A percentile compares a stretch with the other conserved stretches of the same genome.
These are phyloP conservation scores for Pichia cephalocereana DNA, from an alignment of 805 yeast species.

Conservation along the genomic window DNA sequence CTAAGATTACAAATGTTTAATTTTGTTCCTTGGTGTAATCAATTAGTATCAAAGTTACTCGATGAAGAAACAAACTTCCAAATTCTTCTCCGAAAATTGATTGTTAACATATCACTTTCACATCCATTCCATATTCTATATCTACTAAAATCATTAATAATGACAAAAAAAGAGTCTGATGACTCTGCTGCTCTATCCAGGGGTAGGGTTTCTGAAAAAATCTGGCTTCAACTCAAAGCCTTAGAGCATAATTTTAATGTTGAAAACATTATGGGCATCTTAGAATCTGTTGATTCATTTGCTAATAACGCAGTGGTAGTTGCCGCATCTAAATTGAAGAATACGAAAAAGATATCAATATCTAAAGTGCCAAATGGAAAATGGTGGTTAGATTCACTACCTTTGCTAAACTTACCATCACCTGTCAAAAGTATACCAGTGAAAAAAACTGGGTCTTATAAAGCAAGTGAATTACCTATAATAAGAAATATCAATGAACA, in stretches of 20 bases:
- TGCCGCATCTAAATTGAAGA: slow-evolving; percentile 38
- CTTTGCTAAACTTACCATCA: slow-evolving; percentile 44
- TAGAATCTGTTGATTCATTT: slow-evolving; percentile 40
- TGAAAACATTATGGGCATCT: slow-evolving; percentile 13
- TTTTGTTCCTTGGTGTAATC: slow-evolving; percentile 75
- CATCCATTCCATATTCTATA: slow-evolving; percentile 74
- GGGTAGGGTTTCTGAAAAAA: slow-evolving; percentile 40
- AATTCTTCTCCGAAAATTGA: slow-evolving; percentile 30
- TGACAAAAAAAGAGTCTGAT: slow-evolving; percentile 21
- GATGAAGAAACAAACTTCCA: slow-evolving; percentile 47
- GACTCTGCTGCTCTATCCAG: slow-evolving; percentile 36
- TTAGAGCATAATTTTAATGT: slow-evolving; percentile 5
- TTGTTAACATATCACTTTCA: slow-evolving; percentile 31
- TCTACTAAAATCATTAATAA: slow-evolving; percentile 47
- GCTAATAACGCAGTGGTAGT: slow-evolving; percentile 42
- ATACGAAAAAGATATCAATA: slow-evolving; percentile 23
- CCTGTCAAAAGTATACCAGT: slow-evolving; percentile 49
- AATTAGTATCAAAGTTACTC: slow-evolving; percentile 61
- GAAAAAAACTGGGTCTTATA: slow-evolving; percentile 36
- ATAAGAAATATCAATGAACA: slow-evolving; percentile 37
- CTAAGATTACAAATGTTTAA: slow-evolving; percentile 44
- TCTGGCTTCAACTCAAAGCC: slow-evolving; percentile 34
- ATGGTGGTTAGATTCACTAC: slow-evolving; percentile 52
- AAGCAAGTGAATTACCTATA: slow-evolving; percentile 10
- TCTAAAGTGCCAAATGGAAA: slow-evolving; percentile 32